These are phyloP conservation scores for Phascolomyces articulosus DNA, from an alignment of 371 early-diverging fungal species.

Conservation along the genomic window DNA sequence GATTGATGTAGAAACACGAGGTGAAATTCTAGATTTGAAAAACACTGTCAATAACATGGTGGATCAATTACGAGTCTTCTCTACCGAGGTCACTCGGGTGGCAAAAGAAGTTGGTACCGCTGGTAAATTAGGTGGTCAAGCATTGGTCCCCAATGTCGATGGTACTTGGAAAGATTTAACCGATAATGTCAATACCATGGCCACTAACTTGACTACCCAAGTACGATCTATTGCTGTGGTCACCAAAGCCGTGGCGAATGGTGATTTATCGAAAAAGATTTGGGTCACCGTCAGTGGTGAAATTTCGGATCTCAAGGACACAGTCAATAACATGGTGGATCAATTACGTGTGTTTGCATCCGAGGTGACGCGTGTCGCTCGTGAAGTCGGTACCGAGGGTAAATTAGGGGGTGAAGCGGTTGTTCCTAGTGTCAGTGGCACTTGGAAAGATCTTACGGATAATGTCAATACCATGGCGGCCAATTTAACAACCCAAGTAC, in stretches of 20 bases:
- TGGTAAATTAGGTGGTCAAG: conserved; percentile 48
- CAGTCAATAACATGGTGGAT: conserved; percentile 48
- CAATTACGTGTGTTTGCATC: conserved; percentile 40
- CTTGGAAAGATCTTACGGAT: conserved; percentile 51
- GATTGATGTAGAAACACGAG: conserved; percentile 65
- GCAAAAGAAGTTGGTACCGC: conserved; percentile 54
- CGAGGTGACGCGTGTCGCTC: conserved; percentile 40
- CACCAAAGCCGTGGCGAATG: conserved; percentile 55
- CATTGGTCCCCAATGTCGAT: conserved; percentile 42
- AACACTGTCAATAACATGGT: conserved; percentile 68
- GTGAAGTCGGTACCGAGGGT: conserved; percentile 53
- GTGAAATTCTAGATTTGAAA: conserved; percentile 70
- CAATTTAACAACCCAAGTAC: conserved; percentile 48
- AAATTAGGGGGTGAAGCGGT: conserved; percentile 35
- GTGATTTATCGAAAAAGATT: conserved; percentile 62
- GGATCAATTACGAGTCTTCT: conserved; percentile 44
- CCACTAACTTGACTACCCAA: conserved; percentile 48
- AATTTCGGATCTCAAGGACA: conserved; percentile 56
- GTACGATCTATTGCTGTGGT: conserved; percentile 57
- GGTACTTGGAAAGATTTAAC: conserved; percentile 59
- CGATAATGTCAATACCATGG: conserved; percentile 54
- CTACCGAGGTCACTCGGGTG: conserved; percentile 47
- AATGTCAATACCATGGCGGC: conserved; percentile 51
- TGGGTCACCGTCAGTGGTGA: conserved; percentile 64
- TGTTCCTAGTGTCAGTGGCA: conserved; percentile 45